Base-by-base conservation (phyloP, 73 alveolate species). In the Paramecium caudatum region DNA sequence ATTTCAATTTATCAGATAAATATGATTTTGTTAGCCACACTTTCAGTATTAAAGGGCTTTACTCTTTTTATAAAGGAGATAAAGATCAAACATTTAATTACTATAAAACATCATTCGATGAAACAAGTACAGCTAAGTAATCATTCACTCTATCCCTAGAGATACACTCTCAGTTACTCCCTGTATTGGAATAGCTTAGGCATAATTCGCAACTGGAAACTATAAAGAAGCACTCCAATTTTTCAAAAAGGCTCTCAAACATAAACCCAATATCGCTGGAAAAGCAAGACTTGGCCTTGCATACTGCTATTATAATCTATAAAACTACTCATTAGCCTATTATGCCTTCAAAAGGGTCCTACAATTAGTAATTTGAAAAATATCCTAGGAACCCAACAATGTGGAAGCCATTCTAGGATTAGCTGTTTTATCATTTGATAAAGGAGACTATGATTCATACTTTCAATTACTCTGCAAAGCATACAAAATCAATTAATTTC, bases 251-350 rank as follows among this genome's bases (percentile, higher is more conserved):
- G 88, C 68, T 19, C 43, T 74, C 37, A 74, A 74, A 74, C 46
- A 27, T 5, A 74, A 45, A 39, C 88, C 88, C 5, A 74, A 74
- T 74, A 45, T 74, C 16, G 55, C 88, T 3, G 88, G 88, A 3
- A 74, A 43, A 45, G 88, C 68, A 7, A 74, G 88, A 45, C 43
- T 74, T 9, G 88, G 88, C 36, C 10, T 74, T 12, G 88, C 88
- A 4, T 74, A 74, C 43, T 74, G 88, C 47, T 74, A 41, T 43
- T 74, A 41, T 43, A 41, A 43, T 37, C 46, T 74, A 8, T 63
- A 43, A 43, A 19, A 74, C 17, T 74, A 41, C 15, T 19, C 88
- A 19, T 43, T 74, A 17, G 88, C 88, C 8, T 74, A 41, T 43
- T 43, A 74, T 74, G 68, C 88, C n/a, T 74, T 74, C 12, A 41